A percentile compares a stretch with the other conserved stretches of the same genome.
phyloP scores from a whole-genome alignment of 164 flowering plant species.

The Annona squamosa region DNA sequence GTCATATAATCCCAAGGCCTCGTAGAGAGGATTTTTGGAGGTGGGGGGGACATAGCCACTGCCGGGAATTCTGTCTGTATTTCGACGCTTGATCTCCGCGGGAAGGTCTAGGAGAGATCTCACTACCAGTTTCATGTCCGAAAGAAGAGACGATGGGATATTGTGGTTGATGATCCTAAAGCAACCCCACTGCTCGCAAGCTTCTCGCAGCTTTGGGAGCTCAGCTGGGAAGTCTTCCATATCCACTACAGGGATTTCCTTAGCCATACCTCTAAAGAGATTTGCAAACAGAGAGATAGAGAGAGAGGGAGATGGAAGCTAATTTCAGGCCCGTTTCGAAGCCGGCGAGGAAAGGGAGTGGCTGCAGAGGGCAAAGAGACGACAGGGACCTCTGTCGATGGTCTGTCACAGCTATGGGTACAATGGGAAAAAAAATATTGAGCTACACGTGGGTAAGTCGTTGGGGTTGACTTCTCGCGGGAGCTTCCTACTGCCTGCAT shows the following conservation, averaged over 20 bases:
- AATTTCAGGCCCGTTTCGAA: not conserved
- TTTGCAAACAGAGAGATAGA: not conserved
- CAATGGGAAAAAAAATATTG: too few species aligned
- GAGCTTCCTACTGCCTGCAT: too few species aligned
- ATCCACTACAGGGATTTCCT: slow-evolving; percentile 50
- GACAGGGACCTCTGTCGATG: too few species aligned
- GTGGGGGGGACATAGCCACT: slow-evolving; percentile 62
- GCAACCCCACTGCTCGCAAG: slow-evolving; percentile 62
- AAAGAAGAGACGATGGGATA: slow-evolving; percentile 30
- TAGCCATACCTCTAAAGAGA: not conserved
- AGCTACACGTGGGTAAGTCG: too few species aligned
- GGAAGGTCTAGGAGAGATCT: slow-evolving; percentile 52
- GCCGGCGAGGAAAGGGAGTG: too few species aligned
- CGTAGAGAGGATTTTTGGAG: slow-evolving; percentile 47
- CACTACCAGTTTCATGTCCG: slow-evolving; percentile 55
- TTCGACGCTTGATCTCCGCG: slow-evolving; percentile 45
- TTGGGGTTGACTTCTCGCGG: too few species aligned
- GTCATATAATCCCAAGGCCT: slow-evolving; percentile 65
- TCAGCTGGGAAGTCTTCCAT: slow-evolving; percentile 26
- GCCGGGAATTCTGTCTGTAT: slow-evolving; percentile 43
- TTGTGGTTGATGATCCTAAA: slow-evolving; percentile 60
- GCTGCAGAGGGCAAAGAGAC: too few species aligned
- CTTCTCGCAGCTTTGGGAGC: slow-evolving; percentile 28
- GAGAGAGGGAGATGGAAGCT: not conserved
- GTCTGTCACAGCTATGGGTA: too few species aligned